phyloP scores from a whole-genome alignment of 2,329 filamentous ascomycete species.

The Beauveria sp. region DNA sequence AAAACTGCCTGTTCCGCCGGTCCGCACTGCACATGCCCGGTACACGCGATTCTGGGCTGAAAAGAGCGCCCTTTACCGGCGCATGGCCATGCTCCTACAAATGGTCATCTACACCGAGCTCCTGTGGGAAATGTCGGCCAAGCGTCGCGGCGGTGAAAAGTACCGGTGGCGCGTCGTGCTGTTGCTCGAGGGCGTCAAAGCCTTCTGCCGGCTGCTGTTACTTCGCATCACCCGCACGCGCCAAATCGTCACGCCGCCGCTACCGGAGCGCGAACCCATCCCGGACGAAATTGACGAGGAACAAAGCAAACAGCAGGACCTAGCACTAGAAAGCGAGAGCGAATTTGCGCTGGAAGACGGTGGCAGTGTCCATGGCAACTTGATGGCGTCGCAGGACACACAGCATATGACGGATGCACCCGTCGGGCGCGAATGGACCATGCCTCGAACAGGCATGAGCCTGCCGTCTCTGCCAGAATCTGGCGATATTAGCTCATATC shows the following conservation, averaged over 20 bases:
- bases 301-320: conserved; percentile 30
- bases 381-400: conserved; percentile 21
- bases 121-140: conserved; percentile 95
- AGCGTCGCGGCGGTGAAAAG: conserved; percentile 71
- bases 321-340: conserved; percentile 31
- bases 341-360: conserved; percentile 32
- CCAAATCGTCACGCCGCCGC: conserved; percentile 71
- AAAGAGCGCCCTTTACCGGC: conserved; percentile 63
- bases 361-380: background rate
- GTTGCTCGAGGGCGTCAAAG: conserved; percentile 77
- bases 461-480: conserved; percentile 76
- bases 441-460: conserved; percentile 87
- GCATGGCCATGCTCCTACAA: conserved; percentile 74
- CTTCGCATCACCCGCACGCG: conserved; percentile 76
- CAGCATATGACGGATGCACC: conserved; percentile 22
- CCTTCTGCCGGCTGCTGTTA: conserved; percentile 71
- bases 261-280: conserved; percentile 79
- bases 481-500: conserved; percentile 76
- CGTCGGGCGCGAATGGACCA: conserved; percentile 63
- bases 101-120: conserved; percentile 93
- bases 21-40: conserved; percentile 51
- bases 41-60: conserved; percentile 62
- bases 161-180: conserved; percentile 82
- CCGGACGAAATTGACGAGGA: conserved; percentile 43
- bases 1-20: conserved; percentile 44